Base-by-base conservation (phyloP, 306 rosid species). In the Malus orientalis region DNA sequence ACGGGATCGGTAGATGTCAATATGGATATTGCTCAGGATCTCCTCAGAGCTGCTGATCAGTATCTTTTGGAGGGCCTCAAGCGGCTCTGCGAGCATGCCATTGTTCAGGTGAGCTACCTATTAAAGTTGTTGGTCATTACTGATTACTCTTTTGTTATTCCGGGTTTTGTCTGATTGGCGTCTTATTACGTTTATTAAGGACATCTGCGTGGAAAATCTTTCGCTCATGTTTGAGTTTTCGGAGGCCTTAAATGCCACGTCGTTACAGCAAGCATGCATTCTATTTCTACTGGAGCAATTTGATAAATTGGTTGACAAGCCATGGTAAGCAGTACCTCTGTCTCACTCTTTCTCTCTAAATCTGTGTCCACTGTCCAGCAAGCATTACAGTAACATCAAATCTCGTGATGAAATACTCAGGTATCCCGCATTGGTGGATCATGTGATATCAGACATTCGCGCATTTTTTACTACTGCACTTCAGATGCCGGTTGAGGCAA, bases 11-110 rank as follows among this genome's bases (percentile, higher is more conserved):
- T 84, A 40, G 83, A 82, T 42, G 82, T 91, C 60, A 69, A 70
- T 75, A 19, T 77, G 83, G 87, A 88, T 60, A 78, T 86, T 67
- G 93, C 93, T 76, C 83, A 60, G 45, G 93, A 89, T 80, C 87
- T 91, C 54, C 88, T 91, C 58, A 82, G 36, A 82, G 94, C 91
- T 63, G 92, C 97, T 63, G 97, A 91, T 82, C 97, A 91, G 84
- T 91, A 89, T 88, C 91, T 88, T 74, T 64, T 88, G 32, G 32
- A 89, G 5, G 91, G 90, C 66, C 94, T 91, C 27, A 89, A 89
- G 84, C 84, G 82, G 73, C 82, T 88, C 58, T 89, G 97, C 20
- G 97, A 88, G 83, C 61, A 81, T 73, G 63, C 83, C 59, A 86
- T 91, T 81, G 82, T 89, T 63, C 85, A 88, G 95, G 97, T 89